phyloP scores from a whole-genome alignment of 768 basidiomycete species.

The Suillus hirtellus region DNA sequence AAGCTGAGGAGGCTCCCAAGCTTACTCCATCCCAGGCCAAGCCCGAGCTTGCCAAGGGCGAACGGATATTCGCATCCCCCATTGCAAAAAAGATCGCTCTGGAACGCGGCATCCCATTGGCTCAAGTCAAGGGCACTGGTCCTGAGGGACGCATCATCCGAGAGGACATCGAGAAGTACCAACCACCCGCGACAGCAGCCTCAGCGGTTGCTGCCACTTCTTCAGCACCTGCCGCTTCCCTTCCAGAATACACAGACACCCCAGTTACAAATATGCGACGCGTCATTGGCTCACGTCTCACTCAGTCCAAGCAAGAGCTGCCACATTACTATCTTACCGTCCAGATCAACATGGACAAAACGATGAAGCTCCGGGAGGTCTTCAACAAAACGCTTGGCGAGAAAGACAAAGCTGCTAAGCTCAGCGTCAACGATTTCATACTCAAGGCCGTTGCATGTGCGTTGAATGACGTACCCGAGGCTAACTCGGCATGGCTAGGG shows the following conservation, averaged over 20 bases:
- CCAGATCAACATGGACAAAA: slow-evolving; percentile 96
- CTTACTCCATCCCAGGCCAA: slow-evolving; percentile 35
- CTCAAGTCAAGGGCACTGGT: slow-evolving; percentile 89
- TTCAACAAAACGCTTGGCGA: slow-evolving; percentile 89
- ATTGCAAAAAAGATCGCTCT: slow-evolving; percentile 97
- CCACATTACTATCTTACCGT: slow-evolving; percentile 97
- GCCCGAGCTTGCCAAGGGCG: slow-evolving; percentile 59
- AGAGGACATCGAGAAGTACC: slow-evolving; percentile 92
- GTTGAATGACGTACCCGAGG: slow-evolving; percentile 92
- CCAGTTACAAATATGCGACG: slow-evolving; percentile 95
- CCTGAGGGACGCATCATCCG: slow-evolving; percentile 93
- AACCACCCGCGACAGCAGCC: slow-evolving; percentile 48
- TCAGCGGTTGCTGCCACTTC: slow-evolving; percentile 43
- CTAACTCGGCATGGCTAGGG: slow-evolving; percentile 96
- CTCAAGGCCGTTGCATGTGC: slow-evolving; percentile 94
- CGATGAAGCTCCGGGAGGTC: slow-evolving; percentile 88
- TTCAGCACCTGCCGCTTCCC: slow-evolving; percentile 49
- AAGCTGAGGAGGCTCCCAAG: slow-evolving; percentile 36
- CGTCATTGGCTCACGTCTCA: slow-evolving; percentile 85
- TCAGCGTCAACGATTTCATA: slow-evolving; percentile 98
- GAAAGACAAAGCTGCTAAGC: slow-evolving; percentile 88
- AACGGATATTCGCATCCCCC: slow-evolving; percentile 92
- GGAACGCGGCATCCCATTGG: slow-evolving; percentile 88
- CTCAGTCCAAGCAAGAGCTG: slow-evolving; percentile 91
- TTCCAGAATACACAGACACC: slow-evolving; percentile 81